These are phyloP conservation scores for Monilinia fructigena DNA, from an alignment of 2,329 filamentous ascomycete species.

Conservation along the genomic window DNA sequence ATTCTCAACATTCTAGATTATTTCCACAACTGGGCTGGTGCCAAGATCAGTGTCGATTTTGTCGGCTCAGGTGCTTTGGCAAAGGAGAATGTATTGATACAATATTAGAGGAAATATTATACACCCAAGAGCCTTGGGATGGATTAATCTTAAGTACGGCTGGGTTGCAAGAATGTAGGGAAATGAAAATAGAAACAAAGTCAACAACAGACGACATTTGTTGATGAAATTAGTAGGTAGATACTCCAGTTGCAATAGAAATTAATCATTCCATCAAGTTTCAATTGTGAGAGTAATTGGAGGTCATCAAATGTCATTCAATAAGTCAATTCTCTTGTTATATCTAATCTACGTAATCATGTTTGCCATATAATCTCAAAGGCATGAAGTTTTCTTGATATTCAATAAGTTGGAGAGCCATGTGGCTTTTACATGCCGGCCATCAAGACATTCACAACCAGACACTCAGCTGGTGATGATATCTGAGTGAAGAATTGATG, in stretches of 20 bases:
- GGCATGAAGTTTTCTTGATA: conserved; percentile 2
- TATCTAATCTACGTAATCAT: neutral
- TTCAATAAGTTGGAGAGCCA: neutral
- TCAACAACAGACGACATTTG: conserved; percentile 6
- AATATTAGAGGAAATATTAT: neutral
- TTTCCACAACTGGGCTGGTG: neutral
- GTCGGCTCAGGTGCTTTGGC: neutral
- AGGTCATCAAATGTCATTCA: neutral
- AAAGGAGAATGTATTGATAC: neutral
- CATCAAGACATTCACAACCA: neutral
- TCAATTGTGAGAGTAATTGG: neutral
- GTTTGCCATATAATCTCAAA: neutral
- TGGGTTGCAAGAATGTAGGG: conserved; percentile 7
- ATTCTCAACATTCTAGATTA: neutral
- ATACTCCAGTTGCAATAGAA: neutral
- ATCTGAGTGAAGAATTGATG: neutral
- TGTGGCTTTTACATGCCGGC: conserved; percentile 11
- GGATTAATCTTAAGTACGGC: neutral
- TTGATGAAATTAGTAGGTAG: neutral
- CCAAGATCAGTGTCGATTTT: neutral
- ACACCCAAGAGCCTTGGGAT: conserved; percentile 13
- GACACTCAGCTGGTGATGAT: neutral
- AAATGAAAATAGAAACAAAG: neutral
- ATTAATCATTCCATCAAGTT: neutral
- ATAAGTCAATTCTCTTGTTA: neutral